Base-by-base conservation (phyloP, 1,139 yeast genomes). In the Saccharomyces hybrid region DNA sequence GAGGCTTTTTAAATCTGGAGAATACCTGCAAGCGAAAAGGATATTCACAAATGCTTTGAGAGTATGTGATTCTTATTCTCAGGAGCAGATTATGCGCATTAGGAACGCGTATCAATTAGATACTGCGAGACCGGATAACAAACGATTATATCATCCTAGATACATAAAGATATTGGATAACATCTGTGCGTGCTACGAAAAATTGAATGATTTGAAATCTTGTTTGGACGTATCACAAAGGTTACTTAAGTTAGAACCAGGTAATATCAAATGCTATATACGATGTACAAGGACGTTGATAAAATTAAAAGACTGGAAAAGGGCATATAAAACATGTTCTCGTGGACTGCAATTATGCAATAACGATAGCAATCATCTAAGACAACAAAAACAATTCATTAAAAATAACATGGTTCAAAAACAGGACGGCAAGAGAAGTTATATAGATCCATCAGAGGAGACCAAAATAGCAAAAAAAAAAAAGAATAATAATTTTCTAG, bases 161-260 rank as follows among this genome's bases (percentile, higher is more conserved):
- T 61, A 68, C 14, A 60, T 62, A 1, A 62, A 68, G 8, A 41
- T 76, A 14, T 60, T 76, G 34, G 80, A 76, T 56, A 68, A 70
- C 53, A 64, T 87, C 28, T 82, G 87, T 1, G 87, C 88, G 0
- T 77, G 84, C 0, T 75, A 73, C 64, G 84, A 82, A 61, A 83
- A 81, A 62, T 57, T 82, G 52, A 71, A 72, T 1, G 70, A 74
- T 16, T 47, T 68, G 1, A 67, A 66, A 0, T 68, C 68, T 26
- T 84, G 88, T 0, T 62, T 79, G 47, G 60, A 61, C 27, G 85
- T 81, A 56, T 78, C 82, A 0, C 67, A 73, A 31, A 69, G 62
- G 47, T 69, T 80, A 60, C 69, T 78, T 2, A 63, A 68, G 19
- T 54, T 74, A 1, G 86, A 83, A 50, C 86, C 88, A 0, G 70